Evolutionary conservation across 2,329 filamentous ascomycete species (phyloP), one percentile per base, ranked within the genome.

Genomic region (Neocucurbitaria cava): DNA sequence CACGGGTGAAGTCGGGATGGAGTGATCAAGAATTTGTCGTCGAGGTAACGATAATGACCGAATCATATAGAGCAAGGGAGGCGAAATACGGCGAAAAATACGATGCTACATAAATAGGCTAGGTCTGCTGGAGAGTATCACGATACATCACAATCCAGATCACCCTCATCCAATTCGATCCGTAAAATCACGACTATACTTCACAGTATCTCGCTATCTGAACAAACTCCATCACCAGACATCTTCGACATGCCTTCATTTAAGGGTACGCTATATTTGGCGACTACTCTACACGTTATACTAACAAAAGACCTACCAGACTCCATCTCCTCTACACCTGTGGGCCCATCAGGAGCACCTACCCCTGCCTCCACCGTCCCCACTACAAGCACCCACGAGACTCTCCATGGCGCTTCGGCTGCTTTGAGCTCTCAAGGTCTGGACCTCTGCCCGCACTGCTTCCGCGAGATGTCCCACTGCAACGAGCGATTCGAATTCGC

Each of bases 401-500:
- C 62, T 20, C 64, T 67, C 11, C 62, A 65, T 45, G 65, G 55
- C 39, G 64, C 62, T 23, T 50, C 62, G 3, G 61, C 65, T 28
- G 60, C 59, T 41, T 46, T 68, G 48, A 62, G 54, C 11, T 59
- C 52, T 2, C 65, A 68, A 42, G 65, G 65, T 8, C 53, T 68
- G 13, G 60, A 66, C 41, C 64, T 68, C 1, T 68, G 65, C 54
- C 65, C 65, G 40, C 65, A 68, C 46, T 68, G 65, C 62, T 68
- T 62, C 51, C 64, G 65, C 10, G 65, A 68, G 49, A 60, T 65
- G 59, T 59, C 57, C 41, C 65, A 68, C 39, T 68, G 65, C 59
- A 62, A 62, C 18, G 65, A 68, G 52, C 50, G 65, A 3, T 68
- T 66, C 49, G 64, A 64, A 11, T 65, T 68, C 17, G 65, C 61